Base-by-base conservation (phyloP, 2,329 filamentous ascomycete species). In the Calcarisporium arbuscula region DNA sequence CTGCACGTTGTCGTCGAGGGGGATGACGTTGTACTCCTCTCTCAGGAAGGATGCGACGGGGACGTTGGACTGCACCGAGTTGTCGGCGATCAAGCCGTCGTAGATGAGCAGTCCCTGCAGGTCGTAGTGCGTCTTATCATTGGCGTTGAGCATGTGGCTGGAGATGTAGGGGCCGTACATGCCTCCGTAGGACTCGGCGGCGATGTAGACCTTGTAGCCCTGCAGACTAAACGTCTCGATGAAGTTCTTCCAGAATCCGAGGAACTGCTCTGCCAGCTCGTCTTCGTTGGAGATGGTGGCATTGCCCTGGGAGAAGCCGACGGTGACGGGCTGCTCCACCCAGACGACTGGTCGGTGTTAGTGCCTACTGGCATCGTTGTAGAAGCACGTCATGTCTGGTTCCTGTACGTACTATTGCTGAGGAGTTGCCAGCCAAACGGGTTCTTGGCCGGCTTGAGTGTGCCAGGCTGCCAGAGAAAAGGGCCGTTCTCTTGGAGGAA, bases 231-330 rank as follows among this genome's bases (percentile, higher is more conserved):
- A 88, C 0, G 77, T 78, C 21, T 84, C 67, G 38, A 86, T 61
- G 47, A 87, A 88, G 60, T 86, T 86, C 61, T 81, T 80, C 70
- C 79, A 88, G 61, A 87, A 92, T 32, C 81, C 81, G 12, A 82
- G 65, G 53, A 90, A 87, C 45, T 89, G 74, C n/a, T 62, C 57
- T 0, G 82, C 81, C 2, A 82, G 68, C 44, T 87, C 82, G 19
- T 76, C 70, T 44, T 86, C 78, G 46, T 71, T 74, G 5, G 65
- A 76, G 8, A 81, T 81, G 0, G 72, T 82, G 4, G 77, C 66
- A 1, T 60, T 72, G 11, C 83, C 83, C 21, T 74, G 70, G 0
- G 77, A 74, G 54, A 84, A 89, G 11, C 84, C 84, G 1, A 82
- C 83, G 19, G 70, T 69, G 9, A 77, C 61, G 5, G 77, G 79